Evolutionary conservation across 1,139 yeast genomes (phyloP).

Genomic region (Yarrowia galli): DNA sequence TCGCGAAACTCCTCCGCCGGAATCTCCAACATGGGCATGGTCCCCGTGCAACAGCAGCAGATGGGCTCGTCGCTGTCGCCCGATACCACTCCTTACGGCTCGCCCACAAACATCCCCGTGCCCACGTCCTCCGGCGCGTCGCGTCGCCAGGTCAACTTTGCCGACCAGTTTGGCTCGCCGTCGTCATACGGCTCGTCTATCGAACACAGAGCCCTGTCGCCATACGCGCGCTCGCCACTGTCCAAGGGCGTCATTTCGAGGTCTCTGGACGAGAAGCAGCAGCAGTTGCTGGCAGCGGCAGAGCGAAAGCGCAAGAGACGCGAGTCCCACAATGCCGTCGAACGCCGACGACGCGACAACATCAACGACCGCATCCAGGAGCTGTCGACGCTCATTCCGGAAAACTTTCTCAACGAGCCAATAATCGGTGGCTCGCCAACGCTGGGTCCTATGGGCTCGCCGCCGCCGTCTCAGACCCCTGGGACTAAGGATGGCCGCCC

Average conservation of each 20-base stretch:
- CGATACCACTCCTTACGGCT: conserved; percentile 19
- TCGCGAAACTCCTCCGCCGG: conserved; percentile 22
- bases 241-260: conserved; percentile 38
- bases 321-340: conserved; percentile 56
- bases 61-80: conserved; percentile 21
- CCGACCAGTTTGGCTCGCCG: conserved; percentile 38
- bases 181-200: conserved; percentile 40
- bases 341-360: conserved; percentile 80
- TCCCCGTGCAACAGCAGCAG: conserved; percentile 33
- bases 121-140: conserved; percentile 38
- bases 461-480: conserved; percentile 42
- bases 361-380: conserved; percentile 91
- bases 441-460: conserved; percentile 42
- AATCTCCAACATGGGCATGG: conserved; percentile 34
- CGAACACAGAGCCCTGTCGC: conserved; percentile 43
- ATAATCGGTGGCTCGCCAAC: conserved; percentile 12
- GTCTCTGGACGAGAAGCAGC: conserved; percentile 43
- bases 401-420: conserved; percentile 56
- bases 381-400: conserved; percentile 72
- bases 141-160: conserved; percentile 32
- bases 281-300: conserved; percentile 42
- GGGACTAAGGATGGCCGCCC: conserved; percentile 90
- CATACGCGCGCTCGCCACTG: conserved; percentile 35
- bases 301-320: conserved; percentile 56
- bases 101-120: conserved; percentile 34